Base-by-base conservation (phyloP, 1,284 basidiomycete genomes). In the Cystobasidium slooffiae region DNA sequence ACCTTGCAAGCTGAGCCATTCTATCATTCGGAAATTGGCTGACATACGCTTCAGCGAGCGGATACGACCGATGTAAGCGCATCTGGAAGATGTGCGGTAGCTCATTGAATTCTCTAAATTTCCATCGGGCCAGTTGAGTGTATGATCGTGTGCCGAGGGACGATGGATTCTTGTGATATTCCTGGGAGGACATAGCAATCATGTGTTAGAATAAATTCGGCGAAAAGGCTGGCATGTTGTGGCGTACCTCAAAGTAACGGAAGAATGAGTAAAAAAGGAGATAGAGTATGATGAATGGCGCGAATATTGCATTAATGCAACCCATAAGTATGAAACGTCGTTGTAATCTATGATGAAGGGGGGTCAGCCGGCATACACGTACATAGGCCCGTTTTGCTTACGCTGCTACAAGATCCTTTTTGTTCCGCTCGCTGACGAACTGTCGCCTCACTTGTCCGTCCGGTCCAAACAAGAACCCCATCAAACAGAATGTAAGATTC, bases 91-190 rank as follows among this genome's bases (percentile, higher is more conserved):
- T 85, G 82, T 99, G 96, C 0, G 94, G 92, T 5, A 99, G 86
- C 81, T 99, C 96, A 82, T 99, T 99, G 85, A 97, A 99, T 82
- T 99, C 97, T 75, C 97, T 88, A 81, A 99, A 99, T 81, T 97
- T 98, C 97, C 97, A 99, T 77, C 92, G 90, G 0, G 95, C 96
- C 77, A 92, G 94, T 1, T 90, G 91, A 0, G 96, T 99, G 80
- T 98, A 99, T 77, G 92, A 88, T 49, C 97, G 88, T 4, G 91
- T 90, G 31, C 94, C 92, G 62, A 98, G 92, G 0, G 91, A 91
- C 0, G 95, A 96, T 0, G 96, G 96, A 80, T 99, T 93, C 84
- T 97, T 95, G 87, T 95, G 96, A 81, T 97, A 98, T 86, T 99
- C 94, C 94, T 97, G 77, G 22, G 43, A 52, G 18, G 18, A 6